Conservation (phyloP, 768 basidiomycete genomes). For the Imleria badia region DNA sequence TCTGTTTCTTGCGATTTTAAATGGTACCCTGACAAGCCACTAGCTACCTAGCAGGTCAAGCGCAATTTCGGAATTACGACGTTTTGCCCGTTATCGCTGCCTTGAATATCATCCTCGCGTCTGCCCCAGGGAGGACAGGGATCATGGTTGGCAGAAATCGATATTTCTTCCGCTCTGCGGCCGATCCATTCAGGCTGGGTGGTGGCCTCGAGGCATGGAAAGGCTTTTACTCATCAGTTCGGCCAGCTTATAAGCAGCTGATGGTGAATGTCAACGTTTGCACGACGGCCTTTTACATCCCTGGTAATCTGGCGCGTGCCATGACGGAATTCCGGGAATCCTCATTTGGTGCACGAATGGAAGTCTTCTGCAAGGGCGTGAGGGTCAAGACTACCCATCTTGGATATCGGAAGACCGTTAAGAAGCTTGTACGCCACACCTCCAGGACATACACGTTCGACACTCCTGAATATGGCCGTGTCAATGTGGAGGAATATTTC, state of each 20-base stretch:
- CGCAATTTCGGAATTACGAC: constrained; percentile 44
- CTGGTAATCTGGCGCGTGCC: constrained; percentile 43
- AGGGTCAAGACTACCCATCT: constrained; percentile 68
- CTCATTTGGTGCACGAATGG: constrained; percentile 58
- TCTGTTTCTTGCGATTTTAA: not conserved
- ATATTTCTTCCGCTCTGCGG: constrained; percentile 47
- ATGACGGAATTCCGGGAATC: constrained; percentile 43
- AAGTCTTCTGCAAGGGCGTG: constrained; percentile 64
- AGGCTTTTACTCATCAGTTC: constrained; percentile 45
- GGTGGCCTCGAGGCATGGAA: constrained; percentile 62
- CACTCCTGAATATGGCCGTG: constrained; percentile 39
- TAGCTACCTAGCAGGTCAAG: constrained; percentile 48
- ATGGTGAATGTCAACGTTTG: constrained; percentile 58
- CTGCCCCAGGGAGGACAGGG: constrained; percentile 47
- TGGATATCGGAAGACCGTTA: constrained; percentile 74
- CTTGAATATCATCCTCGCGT: constrained; percentile 48
- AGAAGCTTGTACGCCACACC: constrained; percentile 43
- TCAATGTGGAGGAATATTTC: constrained; percentile 52
- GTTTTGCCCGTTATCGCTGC: constrained; percentile 48
- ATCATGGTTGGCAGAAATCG: constrained; percentile 52
- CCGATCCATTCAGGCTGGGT: constrained; percentile 35
- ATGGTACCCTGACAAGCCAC: constrained; percentile 6
- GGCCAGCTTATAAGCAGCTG: constrained; percentile 42
- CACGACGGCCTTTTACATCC: constrained; percentile 46
- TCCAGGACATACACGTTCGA: constrained; percentile 42